Evolutionary conservation across 2,329 filamentous ascomycete genomes (phyloP).

Genomic region (Cladophialophora immunda): DNA sequence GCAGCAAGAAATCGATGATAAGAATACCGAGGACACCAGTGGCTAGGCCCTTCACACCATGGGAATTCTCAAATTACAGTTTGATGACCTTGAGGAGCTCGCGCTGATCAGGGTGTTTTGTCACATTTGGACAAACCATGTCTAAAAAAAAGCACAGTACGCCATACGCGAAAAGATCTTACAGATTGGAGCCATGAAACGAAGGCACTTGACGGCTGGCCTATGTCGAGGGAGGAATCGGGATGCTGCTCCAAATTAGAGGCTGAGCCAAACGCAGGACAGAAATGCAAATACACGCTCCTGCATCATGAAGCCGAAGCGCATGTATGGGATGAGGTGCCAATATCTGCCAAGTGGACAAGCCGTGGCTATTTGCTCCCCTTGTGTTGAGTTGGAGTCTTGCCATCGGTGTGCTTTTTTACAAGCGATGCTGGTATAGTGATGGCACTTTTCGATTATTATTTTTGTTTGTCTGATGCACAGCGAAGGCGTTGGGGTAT

Average conservation of each 20-base stretch:
- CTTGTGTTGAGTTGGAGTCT: neutral
- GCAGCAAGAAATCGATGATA: slow-evolving; percentile 38
- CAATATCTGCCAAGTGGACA: neutral
- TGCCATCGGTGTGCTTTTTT: neutral
- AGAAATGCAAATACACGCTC: neutral
- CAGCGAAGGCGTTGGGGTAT: slow-evolving; percentile 7
- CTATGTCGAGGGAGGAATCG: neutral
- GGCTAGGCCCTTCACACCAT: slow-evolving; percentile 24
- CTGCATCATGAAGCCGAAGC: neutral
- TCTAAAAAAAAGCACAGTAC: too few species aligned
- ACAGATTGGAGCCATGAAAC: neutral
- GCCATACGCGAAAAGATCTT: neutral
- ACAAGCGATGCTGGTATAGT: neutral
- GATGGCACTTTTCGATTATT: neutral
- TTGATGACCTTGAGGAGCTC: neutral
- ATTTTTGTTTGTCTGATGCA: neutral
- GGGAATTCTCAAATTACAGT: neutral
- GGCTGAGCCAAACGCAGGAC: neutral
- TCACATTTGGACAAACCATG: neutral
- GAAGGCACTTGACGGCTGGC: neutral
- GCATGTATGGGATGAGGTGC: neutral
- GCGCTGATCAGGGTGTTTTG: neutral
- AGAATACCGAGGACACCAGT: slow-evolving; percentile 40
- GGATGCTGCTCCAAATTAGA: neutral
- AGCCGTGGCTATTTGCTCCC: neutral